Percentiles rank a stretch among this genome's conserved stretches.
phyloP scores from a whole-genome alignment of 2,329 filamentous ascomycete genomes.

The Fusarium neocosmosporiellum region DNA sequence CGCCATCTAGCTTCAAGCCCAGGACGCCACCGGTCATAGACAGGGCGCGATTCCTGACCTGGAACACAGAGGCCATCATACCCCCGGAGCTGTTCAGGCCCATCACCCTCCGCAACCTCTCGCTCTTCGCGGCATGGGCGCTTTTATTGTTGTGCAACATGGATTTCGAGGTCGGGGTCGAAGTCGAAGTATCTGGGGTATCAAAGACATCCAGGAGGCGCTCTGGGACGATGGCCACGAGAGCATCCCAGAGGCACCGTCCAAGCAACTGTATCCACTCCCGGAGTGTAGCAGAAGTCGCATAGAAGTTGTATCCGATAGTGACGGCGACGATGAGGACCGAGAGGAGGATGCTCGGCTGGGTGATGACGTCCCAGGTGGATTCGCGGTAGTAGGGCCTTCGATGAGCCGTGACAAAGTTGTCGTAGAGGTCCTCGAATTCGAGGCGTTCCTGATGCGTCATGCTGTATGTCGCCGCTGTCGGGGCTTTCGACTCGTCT shows the following conservation, averaged over 20 bases:
- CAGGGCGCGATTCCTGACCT: constrained; percentile 67
- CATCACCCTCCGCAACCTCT: constrained; percentile 71
- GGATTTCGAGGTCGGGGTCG: constrained; percentile 54
- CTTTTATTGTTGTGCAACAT: constrained; percentile 52
- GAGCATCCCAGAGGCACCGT: constrained; percentile 68
- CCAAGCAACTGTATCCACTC: constrained; percentile 41
- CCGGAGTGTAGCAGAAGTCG: constrained; percentile 47
- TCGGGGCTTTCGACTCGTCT: constrained; percentile 29
- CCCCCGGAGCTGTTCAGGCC: constrained; percentile 65
- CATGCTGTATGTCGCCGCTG: constrained; percentile 45
- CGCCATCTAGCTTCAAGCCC: constrained; percentile 52
- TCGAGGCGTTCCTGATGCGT: constrained; percentile 45
- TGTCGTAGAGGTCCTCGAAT: constrained; percentile 51
- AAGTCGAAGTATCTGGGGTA: constrained; percentile 62
- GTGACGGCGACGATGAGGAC: constrained; percentile 48
- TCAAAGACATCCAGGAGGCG: constrained; percentile 68
- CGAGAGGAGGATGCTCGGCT: constrained; percentile 51
- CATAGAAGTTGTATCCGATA: constrained; percentile 50
- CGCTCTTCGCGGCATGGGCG: constrained; percentile 70
- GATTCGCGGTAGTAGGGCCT: constrained; percentile 43
- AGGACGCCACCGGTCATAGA: constrained; percentile 61
- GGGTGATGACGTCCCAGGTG: constrained; percentile 48
- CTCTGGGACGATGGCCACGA: constrained; percentile 68
- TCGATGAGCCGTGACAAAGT: constrained; percentile 48
- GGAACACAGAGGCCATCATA: constrained; percentile 67